Evolutionary conservation across 805 yeast genomes (phyloP), one percentile per base, ranked within the genome.

Genomic region (Candida gorgasii): DNA sequence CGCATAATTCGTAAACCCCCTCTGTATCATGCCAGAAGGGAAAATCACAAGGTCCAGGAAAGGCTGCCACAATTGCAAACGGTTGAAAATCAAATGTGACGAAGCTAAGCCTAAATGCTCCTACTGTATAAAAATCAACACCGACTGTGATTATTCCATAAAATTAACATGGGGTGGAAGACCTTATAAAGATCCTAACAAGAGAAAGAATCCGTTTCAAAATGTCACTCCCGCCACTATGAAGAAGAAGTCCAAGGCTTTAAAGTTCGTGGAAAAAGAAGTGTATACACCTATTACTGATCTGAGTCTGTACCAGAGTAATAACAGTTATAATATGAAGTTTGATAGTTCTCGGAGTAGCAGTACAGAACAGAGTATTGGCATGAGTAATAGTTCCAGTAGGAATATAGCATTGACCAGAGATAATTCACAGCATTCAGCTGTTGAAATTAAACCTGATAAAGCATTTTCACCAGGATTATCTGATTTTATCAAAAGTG

Each of bases 151-250:
- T 53, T 86, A 85, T 50, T 66, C 82, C 3, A 52, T 85, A 8
- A 76, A 73, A 46, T 63, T 85, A 23, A 75, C 79, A 0, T 86
- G 92, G 92, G 89, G 88, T 14, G 90, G 90, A 0, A 61, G 89
- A 37, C 87, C 87, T 0, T 76, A 69, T 55, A 77, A 78, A 49
- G 65, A 67, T 35, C 58, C 66, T 3, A 65, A 63, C 55, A 56
- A 67, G 49, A 61, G 63, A 58, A 53, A 61, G 35, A 33, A 39
- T n/a, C 30, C 38, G 3, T 42, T 31, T 23, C 44, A 41, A 19
- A 41, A 23, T 16, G n/a, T n/a, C n/a, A n/a, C n/a, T n/a, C n/a
- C n/a, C n/a, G n/a, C n/a, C n/a, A n/a, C n/a, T n/a, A n/a, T n/a
- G 27, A 22, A 29, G 42, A 20, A 29, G 27, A 30, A 20, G 18